These are phyloP conservation scores for Pseudonectria foliicola DNA, from an alignment of 2,329 filamentous ascomycete species.

Conservation along the genomic window DNA sequence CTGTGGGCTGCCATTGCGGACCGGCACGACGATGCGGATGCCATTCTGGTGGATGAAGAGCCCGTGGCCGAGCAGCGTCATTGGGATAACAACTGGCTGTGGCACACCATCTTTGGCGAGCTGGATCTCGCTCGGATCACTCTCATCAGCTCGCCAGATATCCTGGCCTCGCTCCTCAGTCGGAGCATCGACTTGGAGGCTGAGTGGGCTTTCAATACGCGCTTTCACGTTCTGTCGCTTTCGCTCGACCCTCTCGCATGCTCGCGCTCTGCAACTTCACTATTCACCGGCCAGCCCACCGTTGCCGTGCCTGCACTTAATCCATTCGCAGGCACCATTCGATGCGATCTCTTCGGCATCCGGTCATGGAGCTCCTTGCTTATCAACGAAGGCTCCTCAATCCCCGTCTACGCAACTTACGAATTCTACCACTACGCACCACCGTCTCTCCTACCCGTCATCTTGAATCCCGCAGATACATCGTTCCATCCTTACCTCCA, in stretches of 20 bases:
- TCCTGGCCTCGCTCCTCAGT: conserved; percentile 54
- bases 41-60: conserved; percentile 12
- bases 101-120: conserved; percentile 46
- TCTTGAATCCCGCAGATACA: conserved; percentile 37
- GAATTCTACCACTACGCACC: conserved; percentile 62
- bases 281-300: not conserved
- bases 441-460: conserved; percentile 51
- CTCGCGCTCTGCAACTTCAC: not conserved
- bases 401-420: conserved; percentile 63
- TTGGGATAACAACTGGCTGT: conserved; percentile 41
- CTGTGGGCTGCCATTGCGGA: conserved; percentile 17
- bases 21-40: not conserved
- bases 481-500: conserved; percentile 28
- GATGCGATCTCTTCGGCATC: conserved; percentile 45
- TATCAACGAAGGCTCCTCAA: conserved; percentile 70
- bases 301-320: conserved; percentile 9
- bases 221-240: conserved; percentile 52
- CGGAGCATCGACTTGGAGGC: conserved; percentile 50
- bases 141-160: conserved; percentile 53
- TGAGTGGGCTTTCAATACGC: conserved; percentile 56
- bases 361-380: conserved; percentile 57
- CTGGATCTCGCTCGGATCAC: conserved; percentile 48
- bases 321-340: conserved; percentile 8
- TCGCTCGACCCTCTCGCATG: conserved; percentile 21
- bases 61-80: conserved; percentile 7